Base-by-base conservation (phyloP, 768 basidiomycete species). In the Saitozyma sp. region DNA sequence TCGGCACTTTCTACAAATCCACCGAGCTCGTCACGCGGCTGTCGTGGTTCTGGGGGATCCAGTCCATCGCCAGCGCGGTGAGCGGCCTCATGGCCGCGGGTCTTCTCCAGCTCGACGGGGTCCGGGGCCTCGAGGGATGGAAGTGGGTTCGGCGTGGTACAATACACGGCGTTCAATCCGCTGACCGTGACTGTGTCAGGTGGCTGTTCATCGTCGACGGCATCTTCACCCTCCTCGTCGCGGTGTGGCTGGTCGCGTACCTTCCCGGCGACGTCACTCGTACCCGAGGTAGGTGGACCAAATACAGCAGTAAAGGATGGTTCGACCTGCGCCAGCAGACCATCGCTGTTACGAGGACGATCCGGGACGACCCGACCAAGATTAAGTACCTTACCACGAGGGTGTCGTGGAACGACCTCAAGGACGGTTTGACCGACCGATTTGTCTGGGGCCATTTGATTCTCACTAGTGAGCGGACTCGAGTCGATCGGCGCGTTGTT, bases 1-100 rank as follows among this genome's bases (percentile, higher is more conserved):
- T 48, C 14, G 46, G 46, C 13, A 48, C 46, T 14, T 48, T 48
- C 17, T 48, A 48, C 46, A 48, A 48, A 48, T 48, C 46, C 13
- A 17, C 13, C 17, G 46, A 48, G 17, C 46, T 48, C 14, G 46
- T 48, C 6, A 48, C 46, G 2, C 46, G 46, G 2, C 17, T 48
- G 46, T 48, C 46, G 14, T 48, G 46, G 46, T 48, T 48, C 17
- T 48, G 46, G 46, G 46, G 46, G 46, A 48, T 48, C 46, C 46
- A 48, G 6, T 14, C 46, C 14, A 17, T 48, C 13, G 46, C 46
- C 13, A 14, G 14, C 3, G 46, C 46, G 6, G 46, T 48, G 2
- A 48, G 46, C 46, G 46, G 46, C 6, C 13, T 48, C 46, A 48
- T 48, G 46, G 46, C 46, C 46, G 13, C 29, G 29, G 29, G 29